Base-by-base conservation (phyloP, 768 basidiomycete species). In the Calocera viscosa region DNA sequence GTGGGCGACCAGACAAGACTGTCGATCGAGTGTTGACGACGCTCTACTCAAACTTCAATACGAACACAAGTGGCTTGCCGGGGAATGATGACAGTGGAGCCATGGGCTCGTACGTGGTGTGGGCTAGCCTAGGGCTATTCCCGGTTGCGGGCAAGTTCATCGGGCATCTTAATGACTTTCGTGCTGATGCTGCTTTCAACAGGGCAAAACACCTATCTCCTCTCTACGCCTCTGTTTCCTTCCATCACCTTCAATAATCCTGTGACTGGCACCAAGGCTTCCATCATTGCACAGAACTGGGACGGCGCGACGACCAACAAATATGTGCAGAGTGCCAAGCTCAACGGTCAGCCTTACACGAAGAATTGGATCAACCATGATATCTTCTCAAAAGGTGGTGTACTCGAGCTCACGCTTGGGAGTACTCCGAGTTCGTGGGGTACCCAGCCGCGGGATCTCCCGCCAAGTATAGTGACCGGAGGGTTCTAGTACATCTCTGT, bases 21-120 rank as follows among this genome's bases (percentile, higher is more conserved):
- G 79, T 81, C 3, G 74, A 78, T 28, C 78, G 82, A 19, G 77
- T 82, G 17, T 74, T 81, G 30, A 72, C 79, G 38, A 74, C 82
- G 28, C 77, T 82, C 2, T 80, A 76, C 67, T 74, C 75, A 35
- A 78, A 80, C 69, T 82, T 82, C 69, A 79, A 77, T 70, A 82
- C 82, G 2, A 77, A 77, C 10, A 78, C 80, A 66, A 72, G 76
- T 65, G 81, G 82, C 76, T 77, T 83, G 32, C 82, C 82, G 1
- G 81, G 81, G 1, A 83, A 83, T 68, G 82, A 83, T 68, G 81
- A 83, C 70, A 80, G 79, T 2, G 82, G 80, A 26, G 82, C 82
- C 10, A 83, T 83, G 82, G 82, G 81, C 0, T 72, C 80, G 7
- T 76, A 82, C 22, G 77, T 82, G 14, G 74, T 76, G 7, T 83